A percentile compares a stretch with the other conserved stretches of the same genome.
Conservation (phyloP, 1,284 basidiomycete genomes). For the Tylopilus microsporus region DNA sequence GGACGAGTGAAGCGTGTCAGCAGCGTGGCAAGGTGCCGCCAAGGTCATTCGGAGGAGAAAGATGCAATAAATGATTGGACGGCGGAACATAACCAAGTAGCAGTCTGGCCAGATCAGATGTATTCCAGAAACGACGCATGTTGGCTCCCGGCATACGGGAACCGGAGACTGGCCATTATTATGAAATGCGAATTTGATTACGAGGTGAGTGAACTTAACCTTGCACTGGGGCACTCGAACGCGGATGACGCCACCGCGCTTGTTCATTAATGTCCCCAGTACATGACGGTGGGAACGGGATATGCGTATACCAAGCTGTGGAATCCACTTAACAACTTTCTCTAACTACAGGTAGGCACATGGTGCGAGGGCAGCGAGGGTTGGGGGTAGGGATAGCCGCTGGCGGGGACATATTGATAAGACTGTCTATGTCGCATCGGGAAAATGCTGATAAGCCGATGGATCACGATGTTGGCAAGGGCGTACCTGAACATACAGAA, state of each 20-base stretch:
- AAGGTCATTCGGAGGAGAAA: slow-evolving; percentile 52
- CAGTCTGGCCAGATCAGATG: slow-evolving; percentile 23
- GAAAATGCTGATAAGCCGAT: slow-evolving; percentile 20
- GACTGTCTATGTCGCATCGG: slow-evolving; percentile 13
- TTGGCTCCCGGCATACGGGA: slow-evolving; percentile 27
- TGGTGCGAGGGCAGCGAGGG: slow-evolving; percentile 9
- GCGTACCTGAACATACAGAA: slow-evolving; percentile 27
- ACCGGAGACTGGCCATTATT: slow-evolving; percentile 35
- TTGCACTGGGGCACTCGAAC: slow-evolving; percentile 29
- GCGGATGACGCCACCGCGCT: slow-evolving; percentile 30
- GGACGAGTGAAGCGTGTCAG: slow-evolving; percentile 49
- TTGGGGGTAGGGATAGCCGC: slow-evolving; percentile 10
- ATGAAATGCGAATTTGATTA: slow-evolving; percentile 38
- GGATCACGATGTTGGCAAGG: slow-evolving; percentile 14
- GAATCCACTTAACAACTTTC: slow-evolving; percentile 16
- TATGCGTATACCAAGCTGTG: slow-evolving; percentile 19
- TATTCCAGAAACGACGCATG: slow-evolving; percentile 29
- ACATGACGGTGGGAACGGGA: slow-evolving; percentile 31
- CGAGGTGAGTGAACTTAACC: slow-evolving; percentile 36
- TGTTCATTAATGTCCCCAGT: slow-evolving; percentile 34
- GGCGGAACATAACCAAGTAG: slow-evolving; percentile 24
- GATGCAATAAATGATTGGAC: slow-evolving; percentile 39
- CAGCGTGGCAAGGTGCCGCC: slow-evolving; percentile 55
- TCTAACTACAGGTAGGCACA: slow-evolving; percentile 28
- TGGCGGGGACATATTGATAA: slow-evolving; percentile 23